phyloP scores from a whole-genome alignment of 2,329 filamentous ascomycete genomes.

The Phaeoacremonium minimum region DNA sequence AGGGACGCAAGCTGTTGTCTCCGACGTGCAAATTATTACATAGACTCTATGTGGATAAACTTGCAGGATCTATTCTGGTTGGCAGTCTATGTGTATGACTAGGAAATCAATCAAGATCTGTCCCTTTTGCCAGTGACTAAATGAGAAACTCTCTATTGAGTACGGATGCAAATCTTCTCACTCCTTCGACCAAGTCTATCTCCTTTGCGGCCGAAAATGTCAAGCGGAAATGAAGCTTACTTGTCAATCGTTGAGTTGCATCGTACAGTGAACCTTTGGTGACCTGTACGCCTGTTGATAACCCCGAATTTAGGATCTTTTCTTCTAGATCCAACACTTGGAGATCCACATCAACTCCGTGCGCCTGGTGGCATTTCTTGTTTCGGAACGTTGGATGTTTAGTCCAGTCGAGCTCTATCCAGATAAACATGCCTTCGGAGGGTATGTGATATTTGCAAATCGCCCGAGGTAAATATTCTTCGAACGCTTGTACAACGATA shows the following conservation, averaged over 20 bases:
- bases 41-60: too few species aligned
- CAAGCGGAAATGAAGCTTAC: not conserved
- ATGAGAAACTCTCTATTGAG: too few species aligned
- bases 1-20: too few species aligned
- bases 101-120: too few species aligned
- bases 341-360: too few species aligned
- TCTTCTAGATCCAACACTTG: not conserved
- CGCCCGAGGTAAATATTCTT: constrained; percentile 14
- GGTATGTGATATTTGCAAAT: constrained; percentile 16
- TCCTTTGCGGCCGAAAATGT: not conserved
- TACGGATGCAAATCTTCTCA: not conserved
- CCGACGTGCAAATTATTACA: too few species aligned
- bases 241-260: not conserved
- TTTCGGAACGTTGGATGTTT: not conserved
- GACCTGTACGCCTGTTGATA: not conserved
- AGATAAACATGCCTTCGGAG: constrained; percentile 18
- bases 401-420: constrained; percentile 7
- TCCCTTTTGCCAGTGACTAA: too few species aligned
- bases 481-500: constrained; percentile 18
- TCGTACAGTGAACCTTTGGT: not conserved
- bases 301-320: not conserved
- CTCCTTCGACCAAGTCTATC: not conserved
- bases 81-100: too few species aligned
- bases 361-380: not conserved
- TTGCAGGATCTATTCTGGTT: too few species aligned